phyloP scores from a whole-genome alignment of 192 early-diverging fungal species.

The Diversispora epigaea region DNA sequence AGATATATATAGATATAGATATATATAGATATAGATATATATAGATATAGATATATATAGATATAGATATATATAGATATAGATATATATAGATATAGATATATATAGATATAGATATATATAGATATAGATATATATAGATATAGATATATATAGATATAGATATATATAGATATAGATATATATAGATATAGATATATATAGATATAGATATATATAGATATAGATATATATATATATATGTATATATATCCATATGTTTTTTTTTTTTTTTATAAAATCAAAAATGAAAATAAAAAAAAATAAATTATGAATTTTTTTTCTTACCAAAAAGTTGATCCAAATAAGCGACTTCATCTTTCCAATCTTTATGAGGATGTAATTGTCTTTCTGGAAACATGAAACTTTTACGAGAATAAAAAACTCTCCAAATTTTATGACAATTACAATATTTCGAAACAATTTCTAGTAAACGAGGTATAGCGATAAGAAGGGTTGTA shows the following conservation, averaged over 20 bases:
- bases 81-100: not conserved
- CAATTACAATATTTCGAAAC: conserved; percentile 64
- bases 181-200: not conserved
- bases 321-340: conserved; percentile 61
- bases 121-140: not conserved
- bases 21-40: not conserved
- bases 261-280: no score
- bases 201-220: not conserved
- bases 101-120: not conserved
- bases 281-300: not conserved
- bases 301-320: not conserved
- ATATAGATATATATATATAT: not conserved
- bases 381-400: conserved; percentile 92
- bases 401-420: conserved; percentile 96
- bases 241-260: no score
- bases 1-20: no score
- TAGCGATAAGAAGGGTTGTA: conserved; percentile 86
- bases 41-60: not conserved
- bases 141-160: not conserved
- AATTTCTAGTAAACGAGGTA: conserved; percentile 85
- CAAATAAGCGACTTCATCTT: conserved; percentile 79
- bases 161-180: not conserved
- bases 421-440: conserved; percentile 73
- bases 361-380: conserved; percentile 88
- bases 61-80: not conserved